These are phyloP conservation scores for Vachellia collinsii DNA, from an alignment of 306 rosid species.

Conservation along the genomic window DNA sequence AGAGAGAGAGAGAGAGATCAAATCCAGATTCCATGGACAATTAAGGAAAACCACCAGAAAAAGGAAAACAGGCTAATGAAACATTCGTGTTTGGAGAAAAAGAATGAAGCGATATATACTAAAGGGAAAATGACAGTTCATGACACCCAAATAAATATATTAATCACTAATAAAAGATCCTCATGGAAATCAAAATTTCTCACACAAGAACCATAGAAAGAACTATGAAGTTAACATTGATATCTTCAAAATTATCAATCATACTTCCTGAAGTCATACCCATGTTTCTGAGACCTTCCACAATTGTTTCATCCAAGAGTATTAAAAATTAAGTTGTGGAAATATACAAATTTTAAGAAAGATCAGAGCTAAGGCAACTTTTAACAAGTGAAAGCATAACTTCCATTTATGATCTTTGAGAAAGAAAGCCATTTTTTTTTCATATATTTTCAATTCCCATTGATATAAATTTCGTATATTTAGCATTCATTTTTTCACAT, in stretches of 20 bases:
- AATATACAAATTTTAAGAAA: no score
- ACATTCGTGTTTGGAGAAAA: not conserved
- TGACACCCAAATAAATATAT: not conserved
- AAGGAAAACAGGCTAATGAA: not conserved
- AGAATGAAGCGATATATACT: not conserved
- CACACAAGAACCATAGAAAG: not conserved
- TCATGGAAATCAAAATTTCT: not conserved
- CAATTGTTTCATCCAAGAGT: not conserved
- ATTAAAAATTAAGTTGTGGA: not conserved
- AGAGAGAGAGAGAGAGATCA: not conserved
- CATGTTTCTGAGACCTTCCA: not conserved
- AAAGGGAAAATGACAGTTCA: not conserved
- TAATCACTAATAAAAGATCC: not conserved
- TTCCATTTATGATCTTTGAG: not conserved
- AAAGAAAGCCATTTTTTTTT: not conserved
- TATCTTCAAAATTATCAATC: not conserved
- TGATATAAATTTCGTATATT: not conserved
- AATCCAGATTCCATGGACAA: conserved; percentile 3
- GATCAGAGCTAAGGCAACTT: not conserved
- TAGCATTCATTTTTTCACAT: not conserved
- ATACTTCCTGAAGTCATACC: not conserved
- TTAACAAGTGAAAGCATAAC: not conserved
- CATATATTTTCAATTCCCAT: not conserved
- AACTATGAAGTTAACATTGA: not conserved
- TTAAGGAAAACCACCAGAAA: not conserved